Evolutionary conservation across 1,139 yeast species (phyloP).

Genomic region (Yarrowia galli): DNA sequence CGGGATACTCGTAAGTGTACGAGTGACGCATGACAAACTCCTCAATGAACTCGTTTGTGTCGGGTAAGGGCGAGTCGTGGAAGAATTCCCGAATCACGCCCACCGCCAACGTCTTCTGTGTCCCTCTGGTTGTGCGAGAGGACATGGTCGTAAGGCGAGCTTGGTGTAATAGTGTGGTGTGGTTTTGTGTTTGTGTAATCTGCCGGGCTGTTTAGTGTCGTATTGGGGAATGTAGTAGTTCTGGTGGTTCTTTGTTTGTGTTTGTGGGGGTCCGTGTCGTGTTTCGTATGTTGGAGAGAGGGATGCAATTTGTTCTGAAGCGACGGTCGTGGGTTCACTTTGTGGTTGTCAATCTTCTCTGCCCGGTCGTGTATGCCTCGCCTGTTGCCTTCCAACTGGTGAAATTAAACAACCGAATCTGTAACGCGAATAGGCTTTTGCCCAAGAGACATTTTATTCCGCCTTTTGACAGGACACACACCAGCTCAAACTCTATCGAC

Average conservation of each 20-base stretch:
- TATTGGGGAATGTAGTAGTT: too few relatives aligned
- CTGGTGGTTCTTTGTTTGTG: neutral
- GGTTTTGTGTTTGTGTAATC: neutral
- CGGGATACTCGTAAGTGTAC: conserved; percentile 31
- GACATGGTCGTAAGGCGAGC: neutral
- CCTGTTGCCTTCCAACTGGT: too few relatives aligned
- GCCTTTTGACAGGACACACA: conserved; percentile 35
- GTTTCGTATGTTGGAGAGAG: too few relatives aligned
- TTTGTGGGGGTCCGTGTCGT: neutral
- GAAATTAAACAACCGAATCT: conserved; percentile 35
- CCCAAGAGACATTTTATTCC: conserved; percentile 36
- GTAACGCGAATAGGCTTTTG: conserved; percentile 33
- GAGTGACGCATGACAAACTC: conserved; percentile 25
- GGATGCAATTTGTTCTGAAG: too few relatives aligned
- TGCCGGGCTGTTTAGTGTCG: neutral
- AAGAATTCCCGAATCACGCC: conserved; percentile 31
- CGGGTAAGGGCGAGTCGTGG: conserved; percentile 8
- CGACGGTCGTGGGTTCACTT: too few relatives aligned
- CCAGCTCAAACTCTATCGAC: neutral
- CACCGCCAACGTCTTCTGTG: conserved; percentile 12
- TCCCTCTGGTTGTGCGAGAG: conserved; percentile 7
- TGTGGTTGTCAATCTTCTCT: too few relatives aligned
- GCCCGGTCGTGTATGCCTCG: too few relatives aligned
- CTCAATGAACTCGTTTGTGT: conserved; percentile 15
- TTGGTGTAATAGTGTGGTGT: neutral